Evolutionary conservation across 441 rosid species (phyloP), one percentile per base, ranked within the genome.

Genomic region (Erysimum cheiri): DNA sequence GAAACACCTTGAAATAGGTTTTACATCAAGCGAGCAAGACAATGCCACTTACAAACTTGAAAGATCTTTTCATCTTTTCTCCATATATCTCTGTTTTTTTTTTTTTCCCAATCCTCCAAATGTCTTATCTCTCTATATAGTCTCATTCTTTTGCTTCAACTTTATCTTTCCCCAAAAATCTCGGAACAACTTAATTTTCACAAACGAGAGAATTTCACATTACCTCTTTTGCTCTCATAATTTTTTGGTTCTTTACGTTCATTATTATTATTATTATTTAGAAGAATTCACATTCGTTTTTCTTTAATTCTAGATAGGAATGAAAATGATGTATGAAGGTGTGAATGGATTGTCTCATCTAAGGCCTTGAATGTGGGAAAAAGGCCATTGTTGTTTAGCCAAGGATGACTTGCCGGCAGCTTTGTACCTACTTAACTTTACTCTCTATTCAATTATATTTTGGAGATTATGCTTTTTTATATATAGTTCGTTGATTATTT

Each of bases 391-490:
- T 77, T 69, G 77, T 78, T 81, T 80, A 91, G 95, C 97, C 97
- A 90, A 90, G 92, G 94, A 90, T 90, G 96, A 90, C 86, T 90
- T 90, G 94, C 96, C 96, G 96, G 77, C 47, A 47, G 31, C 44
- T 67, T 41, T 66, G 62, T 8, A 8, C 54, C 2, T 54, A 19
- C 22, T 19, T 19, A 53, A 13, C 67, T 8, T 37, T 8, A 26
- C 5, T 58, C 17, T 14, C 15, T 17, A 13, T 8, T 46, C 5
- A 9, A 15, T 46, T 19, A 19, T 7, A 49, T 35, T 10, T 13
- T 35, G 26, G 19, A 37, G 9, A 68, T 35, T 15, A 29, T 57
- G 12, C 24, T 10, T 60, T 3, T 14, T 9, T 65, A n/a, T 59
- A 29, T 60, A 55, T 13, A 5, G 7, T 49, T 22, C 1, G 35